A percentile compares a stretch with the other conserved stretches of the same genome.
Evolutionary conservation across 257 asterid genomes (phyloP).

Genomic region (Striga asiatica): DNA sequence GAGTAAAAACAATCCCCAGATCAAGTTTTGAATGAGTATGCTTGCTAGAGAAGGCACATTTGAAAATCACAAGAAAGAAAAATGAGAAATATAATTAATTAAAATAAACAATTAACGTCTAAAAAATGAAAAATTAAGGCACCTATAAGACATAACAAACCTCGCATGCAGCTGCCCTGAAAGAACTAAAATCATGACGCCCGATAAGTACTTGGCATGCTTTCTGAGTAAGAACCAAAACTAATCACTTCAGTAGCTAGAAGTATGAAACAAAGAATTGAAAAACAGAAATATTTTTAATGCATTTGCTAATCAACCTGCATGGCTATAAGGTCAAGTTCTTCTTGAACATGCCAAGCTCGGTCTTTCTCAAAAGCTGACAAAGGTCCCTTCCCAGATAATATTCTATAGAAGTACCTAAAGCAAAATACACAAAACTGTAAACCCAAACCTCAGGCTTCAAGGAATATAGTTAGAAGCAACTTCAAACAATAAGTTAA

Average conservation of each 20-base stretch:
- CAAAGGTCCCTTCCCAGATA: slow-evolving; percentile 54
- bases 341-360: slow-evolving; percentile 89
- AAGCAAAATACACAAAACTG: slow-evolving; percentile 15
- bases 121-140: not conserved
- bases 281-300: not conserved
- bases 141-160: slow-evolving; percentile 24
- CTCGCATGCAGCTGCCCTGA: slow-evolving; percentile 91
- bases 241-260: not conserved
- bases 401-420: slow-evolving; percentile 76
- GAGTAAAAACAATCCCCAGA: not conserved
- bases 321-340: slow-evolving; percentile 61
- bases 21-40: not conserved
- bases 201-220: slow-evolving; percentile 85
- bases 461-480: not conserved
- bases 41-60: not conserved
- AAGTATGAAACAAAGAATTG: not conserved
- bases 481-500: not conserved
- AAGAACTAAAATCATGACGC: slow-evolving; percentile 84
- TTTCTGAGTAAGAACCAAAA: slow-evolving; percentile 37
- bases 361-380: slow-evolving; percentile 70
- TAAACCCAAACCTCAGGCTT: slow-evolving; percentile 8
- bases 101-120: not conserved
- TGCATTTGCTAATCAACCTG: slow-evolving; percentile 37
- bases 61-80: too few species aligned
- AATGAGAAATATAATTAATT: not conserved